These are phyloP conservation scores for Candida michaelii DNA, from an alignment of 805 yeast genomes.

Conservation along the genomic window DNA sequence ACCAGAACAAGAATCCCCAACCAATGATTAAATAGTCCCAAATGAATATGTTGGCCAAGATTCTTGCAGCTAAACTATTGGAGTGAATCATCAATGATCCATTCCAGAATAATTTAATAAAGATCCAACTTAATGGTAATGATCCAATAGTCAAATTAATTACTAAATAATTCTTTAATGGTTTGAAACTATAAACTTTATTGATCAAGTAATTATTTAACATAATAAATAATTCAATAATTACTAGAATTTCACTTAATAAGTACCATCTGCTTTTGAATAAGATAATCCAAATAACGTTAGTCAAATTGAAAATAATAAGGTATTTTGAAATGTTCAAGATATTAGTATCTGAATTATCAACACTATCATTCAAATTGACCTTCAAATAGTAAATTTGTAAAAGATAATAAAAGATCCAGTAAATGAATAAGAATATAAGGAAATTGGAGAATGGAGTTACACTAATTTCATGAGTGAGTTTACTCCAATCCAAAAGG, in stretches of 20 bases:
- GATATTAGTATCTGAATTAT: constrained; percentile 13
- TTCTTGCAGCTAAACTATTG: constrained; percentile 56
- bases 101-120: constrained; percentile 78
- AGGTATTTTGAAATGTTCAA: constrained; percentile 45
- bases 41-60: constrained; percentile 69
- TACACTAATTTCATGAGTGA: constrained; percentile 51
- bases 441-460: constrained; percentile 72
- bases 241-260: constrained; percentile 55
- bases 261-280: constrained; percentile 62
- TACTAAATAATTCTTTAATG: constrained; percentile 51
- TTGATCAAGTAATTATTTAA: constrained; percentile 55
- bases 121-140: constrained; percentile 71
- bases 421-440: constrained; percentile 51
- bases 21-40: constrained; percentile 80
- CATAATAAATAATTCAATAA: constrained; percentile 61
- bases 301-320: constrained; percentile 56
- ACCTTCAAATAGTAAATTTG: constrained; percentile 50
- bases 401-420: constrained; percentile 53
- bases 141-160: constrained; percentile 69
- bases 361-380: constrained; percentile 14
- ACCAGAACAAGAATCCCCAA: constrained; percentile 51
- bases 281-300: constrained; percentile 62
- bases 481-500: constrained; percentile 51
- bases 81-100: constrained; percentile 76
- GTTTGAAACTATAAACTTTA: constrained; percentile 57